phyloP scores from a whole-genome alignment of 805 yeast species.

The Kodamaea kaohsiungensis region DNA sequence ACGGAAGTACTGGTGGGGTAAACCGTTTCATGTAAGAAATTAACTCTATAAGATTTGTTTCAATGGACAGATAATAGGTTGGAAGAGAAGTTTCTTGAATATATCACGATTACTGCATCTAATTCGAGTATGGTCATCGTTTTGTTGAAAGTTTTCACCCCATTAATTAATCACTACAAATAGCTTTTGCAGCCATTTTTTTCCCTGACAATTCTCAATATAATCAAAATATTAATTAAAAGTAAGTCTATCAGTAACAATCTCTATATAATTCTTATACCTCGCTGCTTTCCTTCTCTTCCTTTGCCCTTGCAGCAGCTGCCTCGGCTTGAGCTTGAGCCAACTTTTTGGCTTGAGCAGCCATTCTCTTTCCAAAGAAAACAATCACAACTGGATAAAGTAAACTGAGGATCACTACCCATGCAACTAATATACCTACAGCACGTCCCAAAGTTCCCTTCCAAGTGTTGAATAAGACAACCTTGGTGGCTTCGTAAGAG shows the following conservation, averaged over 20 bases:
- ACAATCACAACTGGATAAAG: slow-evolving; percentile 47
- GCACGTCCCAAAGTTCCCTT: slow-evolving; percentile 34
- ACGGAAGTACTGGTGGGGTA: background rate
- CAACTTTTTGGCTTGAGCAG: slow-evolving; percentile 12
- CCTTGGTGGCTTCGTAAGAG: slow-evolving; percentile 31
- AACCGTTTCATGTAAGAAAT: background rate
- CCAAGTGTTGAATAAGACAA: slow-evolving; percentile 35
- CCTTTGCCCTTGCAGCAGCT: background rate
- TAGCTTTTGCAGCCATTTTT: too few relatives aligned
- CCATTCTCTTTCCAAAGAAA: slow-evolving; percentile 39
- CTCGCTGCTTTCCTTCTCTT: background rate
- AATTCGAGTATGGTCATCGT: too few relatives aligned
- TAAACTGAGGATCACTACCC: slow-evolving; percentile 49
- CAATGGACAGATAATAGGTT: too few relatives aligned
- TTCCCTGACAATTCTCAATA: too few relatives aligned
- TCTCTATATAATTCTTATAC: background rate
- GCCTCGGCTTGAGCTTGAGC: slow-evolving; percentile 3
- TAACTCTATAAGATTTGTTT: background rate
- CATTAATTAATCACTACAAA: too few relatives aligned
- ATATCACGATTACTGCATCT: too few relatives aligned
- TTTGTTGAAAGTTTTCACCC: too few relatives aligned
- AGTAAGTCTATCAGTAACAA: background rate
- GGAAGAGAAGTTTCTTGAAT: too few relatives aligned
- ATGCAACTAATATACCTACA: slow-evolving; percentile 28
- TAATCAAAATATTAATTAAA: too few relatives aligned